Percentiles rank a stretch among this genome's conserved stretches.
These are phyloP conservation scores for Helotiales sp. DNA, from an alignment of 2,329 filamentous ascomycete species.

Conservation along the genomic window DNA sequence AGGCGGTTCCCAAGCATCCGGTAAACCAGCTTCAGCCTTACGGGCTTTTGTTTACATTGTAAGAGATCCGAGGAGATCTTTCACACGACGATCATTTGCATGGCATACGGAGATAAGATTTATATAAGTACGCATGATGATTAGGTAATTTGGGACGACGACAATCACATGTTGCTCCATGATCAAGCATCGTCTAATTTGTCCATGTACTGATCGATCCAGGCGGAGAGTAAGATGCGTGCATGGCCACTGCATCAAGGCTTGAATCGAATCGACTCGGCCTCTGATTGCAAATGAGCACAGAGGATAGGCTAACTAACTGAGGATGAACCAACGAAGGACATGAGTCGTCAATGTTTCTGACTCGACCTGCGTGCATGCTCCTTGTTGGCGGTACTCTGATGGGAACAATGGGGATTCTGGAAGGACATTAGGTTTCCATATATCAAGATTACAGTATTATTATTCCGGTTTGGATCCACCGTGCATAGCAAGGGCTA, in stretches of 20 bases:
- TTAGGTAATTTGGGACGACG: background rate
- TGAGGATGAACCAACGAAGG: background rate
- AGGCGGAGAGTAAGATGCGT: conserved; percentile 11
- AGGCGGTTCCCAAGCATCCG: no score
- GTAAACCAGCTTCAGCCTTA: background rate
- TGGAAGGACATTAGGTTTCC: conserved; percentile 11
- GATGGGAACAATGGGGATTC: conserved; percentile 16
- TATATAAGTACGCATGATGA: background rate
- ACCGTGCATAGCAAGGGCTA: conserved; percentile 5
- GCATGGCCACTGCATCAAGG: background rate
- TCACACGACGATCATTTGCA: background rate
- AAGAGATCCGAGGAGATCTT: background rate
- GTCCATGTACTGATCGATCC: background rate
- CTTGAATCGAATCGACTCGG: conserved; percentile 9
- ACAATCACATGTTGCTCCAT: conserved; percentile 11
- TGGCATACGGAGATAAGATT: background rate
- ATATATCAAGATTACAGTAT: background rate
- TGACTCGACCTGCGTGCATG: conserved; percentile 16
- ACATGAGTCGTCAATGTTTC: conserved; percentile 11
- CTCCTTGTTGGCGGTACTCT: background rate
- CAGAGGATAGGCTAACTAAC: background rate
- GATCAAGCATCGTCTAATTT: conserved; percentile 14
- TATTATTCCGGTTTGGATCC: background rate
- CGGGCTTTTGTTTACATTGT: background rate
- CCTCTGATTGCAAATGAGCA: background rate